phyloP scores from a whole-genome alignment of 108 stramenopile genomes.

The Parmales sp. region DNA sequence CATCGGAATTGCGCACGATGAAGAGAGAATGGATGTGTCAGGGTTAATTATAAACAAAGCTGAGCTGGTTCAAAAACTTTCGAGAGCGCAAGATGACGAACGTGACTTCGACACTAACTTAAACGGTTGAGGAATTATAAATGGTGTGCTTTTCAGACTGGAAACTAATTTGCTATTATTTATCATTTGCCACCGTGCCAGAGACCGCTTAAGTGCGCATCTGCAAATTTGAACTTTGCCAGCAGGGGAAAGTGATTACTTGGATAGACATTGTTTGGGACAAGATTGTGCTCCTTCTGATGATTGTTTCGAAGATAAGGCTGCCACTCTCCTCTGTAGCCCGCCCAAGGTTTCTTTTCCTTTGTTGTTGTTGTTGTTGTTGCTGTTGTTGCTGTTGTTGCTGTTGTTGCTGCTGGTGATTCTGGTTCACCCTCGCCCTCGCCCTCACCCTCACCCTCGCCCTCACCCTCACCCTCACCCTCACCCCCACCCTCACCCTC shows the following conservation, averaged over 20 bases:
- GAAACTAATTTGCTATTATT: not conserved
- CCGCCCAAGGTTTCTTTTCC: not conserved
- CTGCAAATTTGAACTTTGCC: not conserved
- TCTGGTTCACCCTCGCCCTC: not conserved
- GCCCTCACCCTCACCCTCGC: not conserved
- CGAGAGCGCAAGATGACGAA: no score
- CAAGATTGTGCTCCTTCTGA: not conserved
- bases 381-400: not conserved
- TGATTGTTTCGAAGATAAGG: not conserved
- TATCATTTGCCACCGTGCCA: constrained; percentile 3
- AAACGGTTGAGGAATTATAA: no score
- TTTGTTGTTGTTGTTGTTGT: not conserved
- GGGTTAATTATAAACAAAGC: no score
- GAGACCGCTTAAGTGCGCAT: not conserved
- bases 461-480: not conserved
- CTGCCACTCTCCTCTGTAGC: not conserved
- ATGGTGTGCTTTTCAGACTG: no score
- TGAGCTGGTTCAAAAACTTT: no score
- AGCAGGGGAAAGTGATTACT: constrained; percentile 7
- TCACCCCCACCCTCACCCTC: not conserved
- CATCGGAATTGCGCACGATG: no score
- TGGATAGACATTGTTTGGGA: not conserved
- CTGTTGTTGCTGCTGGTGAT: not conserved
- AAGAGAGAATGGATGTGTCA: no score
- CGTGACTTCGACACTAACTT: no score